Base-by-base conservation (phyloP, 1,284 basidiomycete species). In the Microbotryum scabiosae region DNA sequence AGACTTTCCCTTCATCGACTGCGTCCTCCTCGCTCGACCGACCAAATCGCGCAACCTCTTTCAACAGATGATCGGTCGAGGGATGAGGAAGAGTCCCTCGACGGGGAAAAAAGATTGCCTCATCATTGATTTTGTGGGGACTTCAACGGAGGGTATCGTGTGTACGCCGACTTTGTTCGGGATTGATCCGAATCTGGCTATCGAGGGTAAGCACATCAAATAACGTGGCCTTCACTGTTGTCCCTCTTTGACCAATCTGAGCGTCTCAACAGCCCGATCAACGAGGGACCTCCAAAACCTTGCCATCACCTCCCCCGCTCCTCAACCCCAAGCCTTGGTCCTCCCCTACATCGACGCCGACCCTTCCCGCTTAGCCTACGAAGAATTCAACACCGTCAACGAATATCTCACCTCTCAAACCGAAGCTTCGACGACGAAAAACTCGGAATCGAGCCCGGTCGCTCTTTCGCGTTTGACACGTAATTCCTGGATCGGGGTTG, bases 31-130 rank as follows among this genome's bases (percentile, higher is more conserved):
- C 12, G 90, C 73, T 0, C 61, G 75, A 9, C 75, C 68, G 12
- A 97, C 94, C 0, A 80, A 86, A 28, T 96, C 91, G 14, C 80
- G 84, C 36, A 97, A 94, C 73, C 75, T 96, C 9, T 92, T 93
- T 69, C 83, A 87, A 5, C 94, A 97, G 72, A 98, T 97, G 92
- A 90, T 97, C 67, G 94, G 93, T 0, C 82, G 94, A 56, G 93
- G 94, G 9, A 86, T 97, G 80, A 81, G 94, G 59, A 79, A 88
- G 28, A 91, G 88, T 0, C 87, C 89, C 2, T 75, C 6, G n/a
- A 92, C 88, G 0, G 86, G 84, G 51, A 98, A 98, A 75, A 70
- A 74, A 44, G 85, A 97, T 72, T 97, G 94, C 73, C 82, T 84
- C 25, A 84, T 97, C 53, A 86, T 98, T 62, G 93, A 98, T 73